Percentiles rank a stretch among this genome's conserved stretches.
These are phyloP conservation scores for Flaveria sonorensis DNA, from an alignment of 129 eudicot species.

Conservation along the genomic window DNA sequence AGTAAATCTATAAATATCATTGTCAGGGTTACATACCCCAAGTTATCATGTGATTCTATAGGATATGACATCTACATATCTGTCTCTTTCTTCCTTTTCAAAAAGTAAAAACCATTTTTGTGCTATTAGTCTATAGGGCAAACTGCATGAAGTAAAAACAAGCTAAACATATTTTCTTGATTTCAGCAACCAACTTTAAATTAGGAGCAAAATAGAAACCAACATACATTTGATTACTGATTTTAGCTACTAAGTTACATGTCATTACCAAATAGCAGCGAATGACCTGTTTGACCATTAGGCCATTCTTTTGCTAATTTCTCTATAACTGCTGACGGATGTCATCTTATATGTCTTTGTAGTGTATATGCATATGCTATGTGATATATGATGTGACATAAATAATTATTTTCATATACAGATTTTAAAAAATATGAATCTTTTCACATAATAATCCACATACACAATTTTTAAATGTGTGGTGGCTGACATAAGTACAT, in stretches of 20 bases:
- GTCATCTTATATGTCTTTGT: not conserved
- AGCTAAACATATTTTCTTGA: not conserved
- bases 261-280: not conserved
- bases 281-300: not conserved
- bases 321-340: not conserved
- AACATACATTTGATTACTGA: not conserved
- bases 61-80: not conserved
- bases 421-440: not conserved
- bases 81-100: not conserved
- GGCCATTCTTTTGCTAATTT: not conserved
- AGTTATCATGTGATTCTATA: not conserved
- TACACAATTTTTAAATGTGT: not conserved
- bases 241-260: not conserved
- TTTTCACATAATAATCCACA: not conserved
- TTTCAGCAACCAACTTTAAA: not conserved
- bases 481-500: not conserved
- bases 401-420: not conserved
- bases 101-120: not conserved
- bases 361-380: not conserved
- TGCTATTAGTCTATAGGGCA: not conserved
- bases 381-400: conserved; percentile 1
- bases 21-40: conserved; percentile 4
- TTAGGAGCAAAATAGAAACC: not conserved
- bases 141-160: conserved; percentile 2
- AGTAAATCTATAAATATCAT: not conserved